A percentile compares a stretch with the other conserved stretches of the same genome.
Evolutionary conservation across 1,139 yeast genomes (phyloP).

Genomic region (Sugiyamaella novakii): DNA sequence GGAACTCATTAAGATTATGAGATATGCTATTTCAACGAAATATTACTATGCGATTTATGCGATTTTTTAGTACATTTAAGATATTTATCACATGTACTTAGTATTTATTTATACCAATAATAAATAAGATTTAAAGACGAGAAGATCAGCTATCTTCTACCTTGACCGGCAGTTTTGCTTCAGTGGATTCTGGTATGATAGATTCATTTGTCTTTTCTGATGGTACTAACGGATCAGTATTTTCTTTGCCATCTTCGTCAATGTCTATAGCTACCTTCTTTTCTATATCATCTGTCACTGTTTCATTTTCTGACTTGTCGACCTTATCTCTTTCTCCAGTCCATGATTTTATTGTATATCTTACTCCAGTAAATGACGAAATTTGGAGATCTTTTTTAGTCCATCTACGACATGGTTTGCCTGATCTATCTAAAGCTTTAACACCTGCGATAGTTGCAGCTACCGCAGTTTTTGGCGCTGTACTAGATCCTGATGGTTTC

Average conservation of each 20-base stretch:
- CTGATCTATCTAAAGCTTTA: slow-evolving; percentile 51
- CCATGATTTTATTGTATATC: slow-evolving; percentile 52
- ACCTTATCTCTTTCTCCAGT: slow-evolving; percentile 34
- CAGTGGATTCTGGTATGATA: too few relatives aligned
- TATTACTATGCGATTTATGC: too few relatives aligned
- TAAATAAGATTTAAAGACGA: slow-evolving; percentile 3
- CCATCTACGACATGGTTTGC: slow-evolving; percentile 57
- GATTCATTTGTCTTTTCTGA: neutral
- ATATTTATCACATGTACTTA: slow-evolving; percentile 3
- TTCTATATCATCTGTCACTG: too few relatives aligned
- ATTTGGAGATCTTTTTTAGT: slow-evolving; percentile 49
- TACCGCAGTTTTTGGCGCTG: slow-evolving; percentile 24
- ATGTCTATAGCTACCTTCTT: slow-evolving; percentile 21
- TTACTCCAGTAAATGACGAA: slow-evolving; percentile 64
- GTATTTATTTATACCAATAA: slow-evolving; percentile 12
- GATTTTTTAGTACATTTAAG: slow-evolving; percentile 1
- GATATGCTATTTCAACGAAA: too few relatives aligned
- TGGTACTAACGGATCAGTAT: slow-evolving; percentile 2
- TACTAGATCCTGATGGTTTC: slow-evolving; percentile 1
- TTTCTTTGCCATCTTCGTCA: slow-evolving; percentile 11
- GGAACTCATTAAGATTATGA: too few relatives aligned
- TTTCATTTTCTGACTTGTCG: too few relatives aligned
- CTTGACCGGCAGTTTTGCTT: neutral
- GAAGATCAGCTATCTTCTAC: neutral
- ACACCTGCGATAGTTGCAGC: slow-evolving; percentile 32